These are phyloP conservation scores for Fulvia fulva DNA, from an alignment of 2,329 filamentous ascomycete species.

Conservation along the genomic window DNA sequence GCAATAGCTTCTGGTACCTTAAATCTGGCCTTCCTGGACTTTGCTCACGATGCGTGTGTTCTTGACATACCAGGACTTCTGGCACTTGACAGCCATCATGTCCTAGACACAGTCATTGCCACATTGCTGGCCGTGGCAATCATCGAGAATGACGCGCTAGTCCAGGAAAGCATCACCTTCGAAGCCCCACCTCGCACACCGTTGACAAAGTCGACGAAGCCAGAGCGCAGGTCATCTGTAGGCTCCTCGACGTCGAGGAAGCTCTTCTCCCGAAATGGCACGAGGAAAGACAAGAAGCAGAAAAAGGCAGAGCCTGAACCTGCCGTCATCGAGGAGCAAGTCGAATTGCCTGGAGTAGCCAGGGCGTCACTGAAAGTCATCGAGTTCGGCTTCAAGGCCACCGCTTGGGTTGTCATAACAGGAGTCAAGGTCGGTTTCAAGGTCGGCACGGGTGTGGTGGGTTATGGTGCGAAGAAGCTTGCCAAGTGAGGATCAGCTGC, in stretches of 20 bases:
- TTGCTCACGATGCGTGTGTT: constrained; percentile 38
- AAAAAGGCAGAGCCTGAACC: constrained; percentile 11
- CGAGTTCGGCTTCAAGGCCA: constrained; percentile 40
- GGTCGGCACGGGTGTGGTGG: constrained; percentile 18
- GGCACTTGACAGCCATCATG: constrained; percentile 42
- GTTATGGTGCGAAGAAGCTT: constrained; percentile 1
- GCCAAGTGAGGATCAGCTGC: background rate
- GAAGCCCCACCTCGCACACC: constrained; percentile 29
- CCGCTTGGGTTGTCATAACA: constrained; percentile 41
- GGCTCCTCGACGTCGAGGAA: constrained; percentile 9
- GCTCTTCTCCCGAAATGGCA: constrained; percentile 13
- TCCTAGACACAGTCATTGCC: constrained; percentile 43
- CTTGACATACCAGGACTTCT: constrained; percentile 44
- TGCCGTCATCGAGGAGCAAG: constrained; percentile 23
- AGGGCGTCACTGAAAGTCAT: constrained; percentile 38
- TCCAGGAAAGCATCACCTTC: constrained; percentile 27
- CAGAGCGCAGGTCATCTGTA: constrained; percentile 5
- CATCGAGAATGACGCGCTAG: constrained; percentile 39
- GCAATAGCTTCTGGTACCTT: constrained; percentile 38
- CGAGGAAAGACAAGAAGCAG: constrained; percentile 13
- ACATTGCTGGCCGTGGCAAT: constrained; percentile 44
- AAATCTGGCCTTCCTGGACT: constrained; percentile 44
- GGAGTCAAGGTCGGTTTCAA: constrained; percentile 39
- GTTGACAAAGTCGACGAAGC: constrained; percentile 6
- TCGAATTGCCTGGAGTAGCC: constrained; percentile 38